These are phyloP conservation scores for Quercus lobata DNA, from an alignment of 331 rosid genomes.

Conservation along the genomic window DNA sequence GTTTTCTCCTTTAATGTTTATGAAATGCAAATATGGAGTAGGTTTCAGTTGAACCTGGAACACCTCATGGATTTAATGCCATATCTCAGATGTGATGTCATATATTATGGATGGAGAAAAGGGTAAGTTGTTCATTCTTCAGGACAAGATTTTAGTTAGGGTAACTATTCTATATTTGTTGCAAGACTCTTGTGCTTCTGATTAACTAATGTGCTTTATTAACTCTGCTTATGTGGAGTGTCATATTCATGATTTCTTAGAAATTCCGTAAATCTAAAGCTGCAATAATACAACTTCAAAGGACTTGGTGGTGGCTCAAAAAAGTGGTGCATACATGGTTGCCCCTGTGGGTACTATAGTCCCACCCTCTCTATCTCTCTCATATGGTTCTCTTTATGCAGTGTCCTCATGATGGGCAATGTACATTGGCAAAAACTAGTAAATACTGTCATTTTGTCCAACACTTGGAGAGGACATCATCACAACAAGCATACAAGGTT, in stretches of 20 bases:
- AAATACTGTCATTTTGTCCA: conserved; percentile 92
- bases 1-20: conserved; percentile 3
- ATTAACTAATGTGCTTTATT: not conserved
- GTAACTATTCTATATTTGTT: not conserved
- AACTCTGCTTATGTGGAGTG: conserved; percentile 5
- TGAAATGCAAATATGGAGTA: conserved; percentile 29
- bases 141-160: not conserved
- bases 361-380: not conserved
- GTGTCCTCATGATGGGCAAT: conserved; percentile 92
- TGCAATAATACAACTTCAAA: conserved; percentile 41
- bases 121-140: conserved; percentile 44
- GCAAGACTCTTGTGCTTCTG: not conserved
- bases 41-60: conserved; percentile 95
- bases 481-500: conserved; percentile 88
- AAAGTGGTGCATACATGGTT: conserved; percentile 68
- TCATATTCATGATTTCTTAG: conserved; percentile 29
- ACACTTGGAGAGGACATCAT: conserved; percentile 87
- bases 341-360: conserved; percentile 71
- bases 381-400: conserved; percentile 26
- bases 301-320: conserved; percentile 55
- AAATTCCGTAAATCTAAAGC: conserved; percentile 53
- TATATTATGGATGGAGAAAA: conserved; percentile 86
- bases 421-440: conserved; percentile 68
- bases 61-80: conserved; percentile 82
- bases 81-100: conserved; percentile 94